Base-by-base conservation (phyloP, 768 basidiomycete species). In the Galerina sulciceps region DNA sequence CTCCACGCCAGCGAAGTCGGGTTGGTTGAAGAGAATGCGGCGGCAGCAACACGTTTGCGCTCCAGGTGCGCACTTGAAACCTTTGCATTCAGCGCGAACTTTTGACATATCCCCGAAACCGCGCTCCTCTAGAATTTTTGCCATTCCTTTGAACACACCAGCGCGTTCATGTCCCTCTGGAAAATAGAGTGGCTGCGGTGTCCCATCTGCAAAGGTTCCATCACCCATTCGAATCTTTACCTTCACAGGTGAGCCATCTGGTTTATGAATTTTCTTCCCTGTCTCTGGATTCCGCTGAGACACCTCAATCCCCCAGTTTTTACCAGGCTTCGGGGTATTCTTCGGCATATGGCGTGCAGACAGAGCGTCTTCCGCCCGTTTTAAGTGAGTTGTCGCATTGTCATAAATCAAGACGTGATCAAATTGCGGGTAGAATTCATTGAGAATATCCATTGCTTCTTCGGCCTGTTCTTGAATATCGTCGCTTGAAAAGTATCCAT, bases 101-200 rank as follows among this genome's bases (percentile, higher is more conserved):
- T 64, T 64, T 54, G 59, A 63, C 63, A 26, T 64, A 64, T 67
- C 65, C 53, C 43, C 65, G 64, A 56, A 65, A 15, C 62, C 75
- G 38, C 42, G 69, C 51, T 69, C 74, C 18, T 67, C n/a, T 0
- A 79, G 64, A 46, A 78, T 73, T 0, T 42, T 20, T 2, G 61
- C 71, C 75, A 79, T 81, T 6, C 78, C 79, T 62, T 80, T 80
- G 67, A 78, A 80, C 0, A 62, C 26, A 0, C 76, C 72, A 2
- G 62, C 55, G 23, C 15, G 23, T 14, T 60, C 26, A 13, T 74
- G 70, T 1, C 46, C 67, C 0, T 58, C 57, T 1, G 71, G 70
- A 58, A 64, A 77, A 57, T 78, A 78, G 11, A 77, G 48, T 2
- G 51, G 14, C 44, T 77, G 74, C 1, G 61, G 59, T 1, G 22